Evolutionary conservation across 257 asterid species (phyloP).

Genomic region (Solanum habrochaites): DNA sequence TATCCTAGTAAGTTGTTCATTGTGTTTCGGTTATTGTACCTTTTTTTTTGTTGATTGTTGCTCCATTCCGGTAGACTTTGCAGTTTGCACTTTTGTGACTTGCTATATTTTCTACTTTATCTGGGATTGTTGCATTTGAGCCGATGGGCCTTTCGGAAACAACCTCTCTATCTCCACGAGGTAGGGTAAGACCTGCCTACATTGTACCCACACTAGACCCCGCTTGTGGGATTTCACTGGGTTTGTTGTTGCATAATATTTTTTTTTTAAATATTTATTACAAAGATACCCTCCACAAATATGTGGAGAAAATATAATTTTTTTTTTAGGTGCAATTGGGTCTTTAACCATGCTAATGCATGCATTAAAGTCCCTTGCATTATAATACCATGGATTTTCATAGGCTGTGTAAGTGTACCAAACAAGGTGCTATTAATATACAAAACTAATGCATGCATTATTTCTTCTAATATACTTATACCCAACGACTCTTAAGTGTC

Average conservation of each 20-base stretch:
- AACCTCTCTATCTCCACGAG: neutral
- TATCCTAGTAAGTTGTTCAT: neutral
- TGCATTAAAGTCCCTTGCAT: neutral
- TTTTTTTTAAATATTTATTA: neutral
- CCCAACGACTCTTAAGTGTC: neutral
- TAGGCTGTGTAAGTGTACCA: neutral
- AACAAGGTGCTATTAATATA: neutral
- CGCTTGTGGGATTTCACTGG: neutral
- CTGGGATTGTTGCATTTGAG: neutral
- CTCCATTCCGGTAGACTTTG: neutral
- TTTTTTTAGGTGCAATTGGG: neutral
- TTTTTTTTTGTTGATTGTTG: neutral
- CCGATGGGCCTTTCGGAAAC: neutral
- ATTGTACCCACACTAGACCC: neutral
- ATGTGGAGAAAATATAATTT: neutral
- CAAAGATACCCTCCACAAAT: neutral
- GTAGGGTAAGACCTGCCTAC: neutral
- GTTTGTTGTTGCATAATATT: neutral
- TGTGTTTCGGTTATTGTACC: neutral
- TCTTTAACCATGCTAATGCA: neutral
- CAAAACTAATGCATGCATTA: neutral
- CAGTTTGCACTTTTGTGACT: neutral
- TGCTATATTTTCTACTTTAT: neutral
- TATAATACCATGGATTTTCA: neutral
- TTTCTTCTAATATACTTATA: neutral